Conservation (phyloP, 805 yeast species). For the Starmerella sp. region DNA sequence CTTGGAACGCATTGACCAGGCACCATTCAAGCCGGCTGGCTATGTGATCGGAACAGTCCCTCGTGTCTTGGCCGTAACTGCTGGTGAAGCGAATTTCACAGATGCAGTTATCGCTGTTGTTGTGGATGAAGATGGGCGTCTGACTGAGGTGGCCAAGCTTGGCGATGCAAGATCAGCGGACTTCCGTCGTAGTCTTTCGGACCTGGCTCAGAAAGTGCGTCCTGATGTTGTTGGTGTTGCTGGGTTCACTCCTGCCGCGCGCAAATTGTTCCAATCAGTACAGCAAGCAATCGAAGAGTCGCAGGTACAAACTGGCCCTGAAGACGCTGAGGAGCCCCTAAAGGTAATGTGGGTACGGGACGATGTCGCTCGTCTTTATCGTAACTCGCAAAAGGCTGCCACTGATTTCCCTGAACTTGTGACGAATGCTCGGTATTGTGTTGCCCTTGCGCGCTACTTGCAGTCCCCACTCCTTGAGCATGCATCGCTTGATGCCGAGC, state of each 20-base stretch:
- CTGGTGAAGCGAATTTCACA: slow-evolving; percentile 73
- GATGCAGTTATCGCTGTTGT: slow-evolving; percentile 81
- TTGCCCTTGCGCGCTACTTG: slow-evolving; percentile 80
- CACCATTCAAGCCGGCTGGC: slow-evolving; percentile 78
- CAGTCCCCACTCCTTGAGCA: slow-evolving; percentile 92
- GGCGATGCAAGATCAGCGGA: slow-evolving; percentile 56
- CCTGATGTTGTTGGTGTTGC: slow-evolving; percentile 91
- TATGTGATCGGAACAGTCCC: slow-evolving; percentile 74
- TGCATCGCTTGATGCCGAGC: slow-evolving; percentile 64
- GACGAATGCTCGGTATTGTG: slow-evolving; percentile 66
- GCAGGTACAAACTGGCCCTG: slow-evolving; percentile 33
- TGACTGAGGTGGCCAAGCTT: slow-evolving; percentile 65
- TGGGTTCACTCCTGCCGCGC: slow-evolving; percentile 69
- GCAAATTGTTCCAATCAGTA: slow-evolving; percentile 44
- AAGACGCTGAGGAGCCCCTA: slow-evolving; percentile 33
- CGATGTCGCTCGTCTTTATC: slow-evolving; percentile 83
- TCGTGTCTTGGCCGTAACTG: slow-evolving; percentile 65
- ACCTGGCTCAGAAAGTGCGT: slow-evolving; percentile 47
- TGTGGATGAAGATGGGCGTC: slow-evolving; percentile 69
- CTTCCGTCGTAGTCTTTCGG: slow-evolving; percentile 54
- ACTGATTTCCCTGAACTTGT: slow-evolving; percentile 79
- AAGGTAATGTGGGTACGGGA: slow-evolving; percentile 78
- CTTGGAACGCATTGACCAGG: slow-evolving; percentile 70
- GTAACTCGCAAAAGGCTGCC: slow-evolving; percentile 62
- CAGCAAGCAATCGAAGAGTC: slow-evolving; percentile 45